Evolutionary conservation across 495 filamentous ascomycete species (phyloP), one percentile per base, ranked within the genome.

Genomic region (Tuber aestivum): DNA sequence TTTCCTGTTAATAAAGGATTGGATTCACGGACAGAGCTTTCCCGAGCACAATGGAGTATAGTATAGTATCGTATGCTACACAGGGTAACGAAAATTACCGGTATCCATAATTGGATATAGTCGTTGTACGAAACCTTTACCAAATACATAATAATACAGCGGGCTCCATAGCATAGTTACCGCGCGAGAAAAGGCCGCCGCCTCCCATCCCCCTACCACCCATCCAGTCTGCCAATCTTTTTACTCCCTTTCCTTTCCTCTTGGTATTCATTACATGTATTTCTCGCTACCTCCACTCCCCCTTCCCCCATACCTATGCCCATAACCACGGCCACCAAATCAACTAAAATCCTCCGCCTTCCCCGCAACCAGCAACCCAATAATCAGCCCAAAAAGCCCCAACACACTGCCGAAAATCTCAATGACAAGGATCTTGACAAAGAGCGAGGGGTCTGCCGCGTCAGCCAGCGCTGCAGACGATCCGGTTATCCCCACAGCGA

Each of bases 331-430:
- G 78, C 50, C 27, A 70, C 68, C 83, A 85, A 85, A 45, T 84
- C 77, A 74, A 77, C 84, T 84, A 82, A 99, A 97, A 56, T 93
- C 92, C 8, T 82, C 72, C 38, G 95, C 94, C 84, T 94, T 95
- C 77, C 91, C 87, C 40, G 92, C 91, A 40, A 98, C 87, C 81
- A 99, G 87, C 69, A 99, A 86, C 56, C 96, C 96, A 79, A 98
- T 89, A 83, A 99, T 99, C 72, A 99, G 86, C 72, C 96, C 96
- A 83, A 99, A 99, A n/a, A 99, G 88, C 74, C 96, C 96, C 23
- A 99, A 87, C 32, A 99, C 94, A 10, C 95, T 98, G 83, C 95
- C 97, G 87, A 99, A 99, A 84, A 99, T 99, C 85, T 99, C 96
- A 81, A 99, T 94, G 78, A 99, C 94, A 61, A 99, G 90, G 81